Conservation (phyloP, 805 yeast species). For the Barnettozyma populi region DNA sequence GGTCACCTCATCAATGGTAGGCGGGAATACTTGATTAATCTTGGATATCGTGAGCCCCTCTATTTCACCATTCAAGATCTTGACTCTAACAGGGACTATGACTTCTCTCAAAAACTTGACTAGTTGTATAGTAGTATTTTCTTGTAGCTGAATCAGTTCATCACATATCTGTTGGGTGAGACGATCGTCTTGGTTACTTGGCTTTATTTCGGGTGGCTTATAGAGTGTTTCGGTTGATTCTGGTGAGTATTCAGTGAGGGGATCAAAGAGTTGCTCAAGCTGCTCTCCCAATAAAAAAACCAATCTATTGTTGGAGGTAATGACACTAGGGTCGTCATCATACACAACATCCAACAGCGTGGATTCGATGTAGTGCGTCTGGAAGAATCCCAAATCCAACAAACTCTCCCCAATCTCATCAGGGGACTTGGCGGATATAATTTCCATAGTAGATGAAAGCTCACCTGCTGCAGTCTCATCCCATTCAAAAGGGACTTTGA, state of each 20-base stretch:
- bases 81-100: constrained; percentile 70
- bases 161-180: constrained; percentile 49
- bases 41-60: constrained; percentile 53
- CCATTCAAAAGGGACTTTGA: constrained; percentile 35
- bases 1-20: constrained; percentile 91
- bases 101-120: constrained; percentile 75
- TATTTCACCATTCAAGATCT: constrained; percentile 52
- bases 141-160: constrained; percentile 68
- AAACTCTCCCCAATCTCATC: constrained; percentile 51
- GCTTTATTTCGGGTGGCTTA: constrained; percentile 43
- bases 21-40: constrained; percentile 81
- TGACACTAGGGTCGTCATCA: constrained; percentile 42
- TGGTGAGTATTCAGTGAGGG: constrained; percentile 86
- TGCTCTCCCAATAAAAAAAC: constrained; percentile 81
- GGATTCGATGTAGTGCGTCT: constrained; percentile 43
- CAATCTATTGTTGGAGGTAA: constrained; percentile 66
- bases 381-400: constrained; percentile 52
- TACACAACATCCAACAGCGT: constrained; percentile 72
- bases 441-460: constrained; percentile 59
- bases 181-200: constrained; percentile 26
- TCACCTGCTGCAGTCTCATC: constrained; percentile 87
- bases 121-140: constrained; percentile 59
- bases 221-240: constrained; percentile 75
- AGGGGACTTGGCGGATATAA: constrained; percentile 50
- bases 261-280: constrained; percentile 83